Evolutionary conservation across 2,329 filamentous ascomycete genomes (phyloP), one percentile per base, ranked within the genome.

Genomic region (Diplodia intermedia): DNA sequence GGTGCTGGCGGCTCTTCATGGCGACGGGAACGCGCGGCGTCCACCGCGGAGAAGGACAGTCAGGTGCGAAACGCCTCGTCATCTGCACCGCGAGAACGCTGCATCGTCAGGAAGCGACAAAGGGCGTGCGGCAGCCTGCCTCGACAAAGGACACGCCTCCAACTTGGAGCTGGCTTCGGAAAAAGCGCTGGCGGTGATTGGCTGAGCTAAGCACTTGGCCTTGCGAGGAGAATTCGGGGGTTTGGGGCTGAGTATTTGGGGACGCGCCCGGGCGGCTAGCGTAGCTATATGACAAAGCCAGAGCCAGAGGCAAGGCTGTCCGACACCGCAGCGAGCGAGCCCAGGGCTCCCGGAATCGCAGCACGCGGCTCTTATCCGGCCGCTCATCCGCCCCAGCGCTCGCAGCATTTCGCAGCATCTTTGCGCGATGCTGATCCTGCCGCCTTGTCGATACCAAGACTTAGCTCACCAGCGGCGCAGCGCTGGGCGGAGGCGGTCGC

Each of bases 351-450:
- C n/a, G 9, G 14, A 23, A 54, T 8, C 18, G 36, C 38, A 14
- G 26, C 26, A 26, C n/a, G 55, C 55, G 18, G 29, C 31, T 38
- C 31, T 56, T 43, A 57, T 60, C 55, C n/a, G 53, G 53, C n/a
- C 26, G 26, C 4, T 4, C 26, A 26, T 26, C 54, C n/a, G 26
- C n/a, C 40, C 26, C 8, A 33, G 29, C 60, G 31, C 47, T 63
- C 40, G 8, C 60, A 52, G 31, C 29, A 63, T 63, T 52, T 63
- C 31, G 18, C 18, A 38, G 60, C 60, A 26, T 31, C 4, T 52
- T 63, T 52, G 60, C 60, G 60, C 60, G n/a, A 63, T 63, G 60
- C 47, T 52, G 60, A 63, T 63, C 60, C 36, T 63, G 60, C 47
- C 60, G 31, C 18, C 60, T 20, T 14, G n/a, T 29, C 29, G 38